Percentiles rank a stretch among this genome's conserved stretches.
These are phyloP conservation scores for Colletotrichum gigasporum DNA, from an alignment of 2,329 filamentous ascomycete genomes.

Conservation along the genomic window DNA sequence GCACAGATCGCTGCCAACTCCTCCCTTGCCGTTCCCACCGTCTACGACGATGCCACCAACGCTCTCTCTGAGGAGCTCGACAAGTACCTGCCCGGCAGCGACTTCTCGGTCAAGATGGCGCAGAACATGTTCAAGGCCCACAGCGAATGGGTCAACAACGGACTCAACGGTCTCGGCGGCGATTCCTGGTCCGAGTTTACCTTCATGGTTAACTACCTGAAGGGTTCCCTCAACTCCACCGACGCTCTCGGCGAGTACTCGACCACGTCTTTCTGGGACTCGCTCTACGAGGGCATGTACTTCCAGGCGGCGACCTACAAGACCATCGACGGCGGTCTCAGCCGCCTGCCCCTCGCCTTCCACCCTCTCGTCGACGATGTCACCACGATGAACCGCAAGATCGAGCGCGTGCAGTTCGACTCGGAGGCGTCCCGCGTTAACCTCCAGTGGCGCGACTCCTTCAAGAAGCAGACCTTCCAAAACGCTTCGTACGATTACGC, in stretches of 20 bases:
- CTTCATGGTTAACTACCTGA: conserved; percentile 68
- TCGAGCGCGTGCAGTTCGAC: conserved; percentile 66
- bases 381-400: conserved; percentile 63
- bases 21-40: conserved; percentile 43
- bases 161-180: conserved; percentile 55
- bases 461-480: conserved; percentile 48
- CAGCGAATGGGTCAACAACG: conserved; percentile 46
- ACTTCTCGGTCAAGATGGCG: conserved; percentile 48
- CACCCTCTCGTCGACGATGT: conserved; percentile 67
- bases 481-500: conserved; percentile 71
- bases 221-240: conserved; percentile 61
- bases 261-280: conserved; percentile 56
- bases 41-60: conserved; percentile 43
- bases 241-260: conserved; percentile 48
- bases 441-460: conserved; percentile 63
- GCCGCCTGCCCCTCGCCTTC: conserved; percentile 69
- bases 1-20: conserved; percentile 57
- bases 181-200: conserved; percentile 73
- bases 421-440: conserved; percentile 61
- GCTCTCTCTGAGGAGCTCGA: conserved; percentile 48
- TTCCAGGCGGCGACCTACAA: conserved; percentile 67
- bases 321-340: conserved; percentile 69
- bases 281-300: conserved; percentile 66
- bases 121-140: conserved; percentile 56
- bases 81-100: conserved; percentile 44